Evolutionary conservation across 306 rosid species (phyloP).

Genomic region (Cucurbita pepo): DNA sequence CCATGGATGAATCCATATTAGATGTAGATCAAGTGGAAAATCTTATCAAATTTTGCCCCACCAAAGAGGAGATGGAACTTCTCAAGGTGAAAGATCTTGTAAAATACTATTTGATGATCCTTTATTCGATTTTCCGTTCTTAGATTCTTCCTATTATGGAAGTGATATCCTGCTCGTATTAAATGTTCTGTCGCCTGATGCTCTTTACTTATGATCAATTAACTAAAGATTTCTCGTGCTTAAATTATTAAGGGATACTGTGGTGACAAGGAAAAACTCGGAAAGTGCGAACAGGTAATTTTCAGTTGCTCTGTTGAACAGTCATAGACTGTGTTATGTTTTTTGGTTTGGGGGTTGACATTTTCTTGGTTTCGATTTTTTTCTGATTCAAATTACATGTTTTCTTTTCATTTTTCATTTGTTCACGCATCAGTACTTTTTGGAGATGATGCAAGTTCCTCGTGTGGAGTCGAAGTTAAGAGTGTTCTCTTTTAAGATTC

Average conservation of each 20-base stretch:
- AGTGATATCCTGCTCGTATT: neutral
- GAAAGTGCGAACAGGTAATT: constrained; percentile 91
- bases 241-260: constrained; percentile 47
- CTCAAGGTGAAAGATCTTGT: constrained; percentile 51
- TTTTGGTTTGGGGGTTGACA: neutral
- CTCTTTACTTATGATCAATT: neutral
- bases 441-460: constrained; percentile 97
- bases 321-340: neutral
- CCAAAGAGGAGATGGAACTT: constrained; percentile 97
- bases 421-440: constrained; percentile 42
- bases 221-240: constrained; percentile 17
- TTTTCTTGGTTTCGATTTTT: neutral
- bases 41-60: constrained; percentile 88
- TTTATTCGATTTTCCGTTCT: neutral
- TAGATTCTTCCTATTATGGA: neutral
- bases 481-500: constrained; percentile 94
- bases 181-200: neutral
- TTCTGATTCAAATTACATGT: neutral
- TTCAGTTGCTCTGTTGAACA: neutral
- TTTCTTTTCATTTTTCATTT: neutral
- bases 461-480: constrained; percentile 93
- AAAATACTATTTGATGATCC: neutral
- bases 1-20: constrained; percentile 82
- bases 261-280: constrained; percentile 71
- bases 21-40: constrained; percentile 96